Percentiles rank a stretch among this genome's conserved stretches.
These are phyloP conservation scores for Pelargonium citronellum DNA, from an alignment of 441 rosid genomes.

Conservation along the genomic window DNA sequence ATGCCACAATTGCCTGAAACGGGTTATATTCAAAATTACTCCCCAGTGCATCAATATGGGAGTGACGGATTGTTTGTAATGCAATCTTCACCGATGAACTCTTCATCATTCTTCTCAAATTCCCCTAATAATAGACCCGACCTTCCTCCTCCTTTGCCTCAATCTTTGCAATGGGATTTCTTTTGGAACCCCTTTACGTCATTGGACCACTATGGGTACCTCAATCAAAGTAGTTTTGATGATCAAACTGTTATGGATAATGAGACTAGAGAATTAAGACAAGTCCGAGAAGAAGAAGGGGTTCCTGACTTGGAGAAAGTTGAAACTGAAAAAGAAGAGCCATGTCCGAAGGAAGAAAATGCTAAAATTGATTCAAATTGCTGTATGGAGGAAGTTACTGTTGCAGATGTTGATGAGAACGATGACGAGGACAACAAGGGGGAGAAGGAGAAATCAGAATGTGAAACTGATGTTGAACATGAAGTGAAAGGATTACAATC, in stretches of 20 bases:
- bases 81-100: slow-evolving; percentile 46
- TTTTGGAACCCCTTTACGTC: slow-evolving; percentile 98
- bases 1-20: slow-evolving; percentile 79
- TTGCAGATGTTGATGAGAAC: slow-evolving; percentile 37
- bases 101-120: slow-evolving; percentile 39
- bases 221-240: slow-evolving; percentile 38
- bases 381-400: slow-evolving; percentile 56
- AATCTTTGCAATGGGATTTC: slow-evolving; percentile 84
- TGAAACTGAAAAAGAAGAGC: slow-evolving; percentile 57
- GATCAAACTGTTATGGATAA: slow-evolving; percentile 62
- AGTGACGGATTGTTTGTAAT: slow-evolving; percentile 55
- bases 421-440: slow-evolving; percentile 26
- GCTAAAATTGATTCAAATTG: slow-evolving; percentile 27
- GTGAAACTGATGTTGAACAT: slow-evolving; percentile 34
- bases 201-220: slow-evolving; percentile 69
- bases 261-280: slow-evolving; percentile 69
- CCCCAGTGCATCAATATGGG: slow-evolving; percentile 50
- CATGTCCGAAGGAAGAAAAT: slow-evolving; percentile 30
- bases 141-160: slow-evolving; percentile 83
- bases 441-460: slow-evolving; percentile 32
- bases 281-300: slow-evolving; percentile 94
- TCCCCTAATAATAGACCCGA: slow-evolving; percentile 49
- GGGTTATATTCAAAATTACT: slow-evolving; percentile 46
- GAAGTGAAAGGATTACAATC: slow-evolving; percentile 32
- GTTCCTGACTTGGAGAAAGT: slow-evolving; percentile 91